Conservation (phyloP, 2,329 filamentous ascomycete genomes). For the Monosporascus cannonballus region DNA sequence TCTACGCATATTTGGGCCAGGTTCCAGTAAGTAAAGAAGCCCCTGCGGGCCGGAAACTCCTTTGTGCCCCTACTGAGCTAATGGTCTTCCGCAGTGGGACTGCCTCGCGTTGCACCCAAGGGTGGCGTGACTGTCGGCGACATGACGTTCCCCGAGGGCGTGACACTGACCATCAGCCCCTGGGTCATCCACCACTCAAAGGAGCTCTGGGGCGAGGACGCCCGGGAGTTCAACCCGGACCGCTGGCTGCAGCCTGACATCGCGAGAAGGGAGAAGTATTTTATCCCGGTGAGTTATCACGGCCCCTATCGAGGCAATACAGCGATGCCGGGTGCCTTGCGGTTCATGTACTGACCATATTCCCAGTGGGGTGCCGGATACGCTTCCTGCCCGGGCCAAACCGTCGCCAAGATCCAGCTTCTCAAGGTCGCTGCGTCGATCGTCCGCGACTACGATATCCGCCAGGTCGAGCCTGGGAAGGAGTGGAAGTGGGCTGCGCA, state of each 20-base stretch:
- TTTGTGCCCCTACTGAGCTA: not conserved
- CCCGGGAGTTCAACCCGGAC: conserved; percentile 7
- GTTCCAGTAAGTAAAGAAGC: conserved; percentile 1
- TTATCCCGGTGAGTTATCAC: conserved; percentile 3
- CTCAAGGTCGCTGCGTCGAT: conserved; percentile 12
- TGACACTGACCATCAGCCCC: conserved; percentile 4
- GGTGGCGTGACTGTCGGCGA: conserved; percentile 7
- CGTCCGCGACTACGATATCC: conserved; percentile 10
- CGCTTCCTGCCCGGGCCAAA: conserved; percentile 11
- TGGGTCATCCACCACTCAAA: conserved; percentile 3
- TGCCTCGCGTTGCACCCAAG: conserved; percentile 8
- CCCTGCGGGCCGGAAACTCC: no score
- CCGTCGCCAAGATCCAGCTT: conserved; percentile 11
- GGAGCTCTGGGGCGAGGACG: conserved; percentile 6
- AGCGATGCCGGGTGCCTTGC: no score
- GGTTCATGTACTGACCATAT: not conserved
- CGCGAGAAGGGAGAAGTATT: conserved; percentile 3
- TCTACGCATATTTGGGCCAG: conserved; percentile 17
- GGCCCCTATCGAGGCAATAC: not conserved
- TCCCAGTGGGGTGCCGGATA: conserved; percentile 8
- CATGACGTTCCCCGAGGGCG: conserved; percentile 5
- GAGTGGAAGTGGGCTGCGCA: conserved; percentile 11
- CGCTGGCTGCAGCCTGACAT: conserved; percentile 5
- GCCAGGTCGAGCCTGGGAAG: conserved; percentile 8
- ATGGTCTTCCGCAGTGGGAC: not conserved